These are phyloP conservation scores for Lichtheimia corymbifera DNA, from an alignment of 371 early-diverging fungal genomes.

Conservation along the genomic window DNA sequence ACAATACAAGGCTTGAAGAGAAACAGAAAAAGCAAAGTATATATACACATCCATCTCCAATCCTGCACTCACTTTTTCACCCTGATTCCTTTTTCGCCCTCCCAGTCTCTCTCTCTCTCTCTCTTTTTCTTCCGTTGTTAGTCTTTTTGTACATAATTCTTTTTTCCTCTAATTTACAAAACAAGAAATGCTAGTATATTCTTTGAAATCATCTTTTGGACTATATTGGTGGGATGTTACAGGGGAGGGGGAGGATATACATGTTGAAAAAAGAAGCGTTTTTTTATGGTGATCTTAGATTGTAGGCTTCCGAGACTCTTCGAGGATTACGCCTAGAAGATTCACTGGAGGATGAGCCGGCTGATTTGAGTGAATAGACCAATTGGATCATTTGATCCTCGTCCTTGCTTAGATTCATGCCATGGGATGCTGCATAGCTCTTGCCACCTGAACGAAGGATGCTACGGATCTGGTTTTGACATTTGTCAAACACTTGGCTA, in stretches of 20 bases:
- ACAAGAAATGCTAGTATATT: no score
- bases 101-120: background rate
- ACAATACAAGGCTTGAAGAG: constrained; percentile 2
- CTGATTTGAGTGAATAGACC: constrained; percentile 43
- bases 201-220: no score
- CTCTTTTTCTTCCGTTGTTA: background rate
- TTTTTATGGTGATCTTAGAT: constrained; percentile 5
- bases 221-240: no score
- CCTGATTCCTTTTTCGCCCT: background rate
- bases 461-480: constrained; percentile 50
- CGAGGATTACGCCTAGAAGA: constrained; percentile 5
- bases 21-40: background rate
- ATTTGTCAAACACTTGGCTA: constrained; percentile 50
- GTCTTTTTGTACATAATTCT: background rate
- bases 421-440: constrained; percentile 50
- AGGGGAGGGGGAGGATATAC: no score
- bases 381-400: constrained; percentile 60
- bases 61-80: background rate
- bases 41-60: background rate
- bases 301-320: constrained; percentile 9
- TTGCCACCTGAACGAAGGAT: constrained; percentile 42
- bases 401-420: constrained; percentile 38
- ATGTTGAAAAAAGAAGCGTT: no score
- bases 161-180: background rate
- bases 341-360: constrained; percentile 9